Base-by-base conservation (phyloP, 1,284 basidiomycete genomes). In the Vanrija pseudolonga region DNA sequence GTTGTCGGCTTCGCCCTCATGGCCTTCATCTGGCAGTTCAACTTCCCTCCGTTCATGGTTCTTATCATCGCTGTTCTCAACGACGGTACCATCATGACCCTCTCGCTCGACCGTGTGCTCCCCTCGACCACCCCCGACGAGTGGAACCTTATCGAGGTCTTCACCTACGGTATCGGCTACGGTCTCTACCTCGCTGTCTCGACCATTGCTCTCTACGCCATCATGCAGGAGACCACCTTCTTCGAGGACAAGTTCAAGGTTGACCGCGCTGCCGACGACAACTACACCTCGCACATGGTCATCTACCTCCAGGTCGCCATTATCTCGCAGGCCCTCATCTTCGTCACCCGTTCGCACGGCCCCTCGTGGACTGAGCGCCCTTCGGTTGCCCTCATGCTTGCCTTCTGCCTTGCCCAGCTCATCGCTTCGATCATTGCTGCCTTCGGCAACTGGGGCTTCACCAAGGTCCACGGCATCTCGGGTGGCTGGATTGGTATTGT, bases 21-120 rank as follows among this genome's bases (percentile, higher is more conserved):
- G 73, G 89, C 90, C 50, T 97, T 97, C 76, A 88, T 87, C 56
- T 97, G 93, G 87, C 86, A 88, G 81, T 92, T 93, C 78, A 89
- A 95, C 79, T 98, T 98, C 90, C 94, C 94, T 69, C 92, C 94
- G 17, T 98, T 98, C 86, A 97, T 98, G 94, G 86, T 98, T 63
- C 88, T 97, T 77, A 90, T 98, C 78, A 95, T 98, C 65, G 93
- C 94, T 58, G 83, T 97, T 50, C 81, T 97, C 66, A 98, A 98
- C 79, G 94, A 97, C 76, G 94, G 94, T 78, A 96, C 94, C 65
- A 95, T 98, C 83, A 97, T 98, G 93, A 98, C 94, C 12, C 83
- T 98, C 63, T 96, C 92, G 26, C 88, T 97, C 58, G 94, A 98
- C 78, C 91, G 94, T 78, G 94, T 97, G 61, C 79, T 97, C 69